These are phyloP conservation scores for Tuber calosporum DNA, from an alignment of 495 filamentous ascomycete genomes.

Conservation along the genomic window DNA sequence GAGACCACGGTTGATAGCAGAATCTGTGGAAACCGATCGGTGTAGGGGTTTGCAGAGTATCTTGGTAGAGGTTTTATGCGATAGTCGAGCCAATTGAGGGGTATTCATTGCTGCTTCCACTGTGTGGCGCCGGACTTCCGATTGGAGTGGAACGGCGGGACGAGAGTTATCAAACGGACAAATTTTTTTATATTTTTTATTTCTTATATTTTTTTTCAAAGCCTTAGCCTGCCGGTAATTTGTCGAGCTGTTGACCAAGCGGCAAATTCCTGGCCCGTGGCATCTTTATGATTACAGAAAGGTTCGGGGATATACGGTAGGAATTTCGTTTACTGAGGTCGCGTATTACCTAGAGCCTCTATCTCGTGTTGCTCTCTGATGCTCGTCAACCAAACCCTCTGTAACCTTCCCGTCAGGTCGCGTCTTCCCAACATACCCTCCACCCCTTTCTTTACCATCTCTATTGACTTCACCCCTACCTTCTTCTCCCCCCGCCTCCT, in stretches of 20 bases:
- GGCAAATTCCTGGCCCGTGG: not conserved
- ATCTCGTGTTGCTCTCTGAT: not conserved
- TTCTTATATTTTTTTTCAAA: too few species aligned
- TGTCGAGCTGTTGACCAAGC: not conserved
- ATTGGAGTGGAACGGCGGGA: not conserved
- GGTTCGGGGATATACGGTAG: not conserved
- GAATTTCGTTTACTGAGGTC: not conserved
- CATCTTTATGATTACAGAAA: not conserved
- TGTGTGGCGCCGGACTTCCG: not conserved
- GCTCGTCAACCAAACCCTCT: not conserved
- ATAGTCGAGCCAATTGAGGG: not conserved
- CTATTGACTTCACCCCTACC: not conserved
- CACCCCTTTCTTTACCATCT: not conserved
- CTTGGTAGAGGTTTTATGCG: not conserved
- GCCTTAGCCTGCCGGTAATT: too few species aligned
- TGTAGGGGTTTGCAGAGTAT: not conserved
- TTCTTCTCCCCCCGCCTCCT: not conserved
- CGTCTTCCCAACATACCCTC: not conserved
- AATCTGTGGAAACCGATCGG: constrained; percentile 51
- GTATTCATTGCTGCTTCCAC: not conserved
- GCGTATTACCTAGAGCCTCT: not conserved
- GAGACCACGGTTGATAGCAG: constrained; percentile 52
- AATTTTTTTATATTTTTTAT: too few species aligned
- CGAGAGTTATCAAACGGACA: not conserved
- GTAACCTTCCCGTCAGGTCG: not conserved